These are phyloP conservation scores for Reticulascus tulasneorum DNA, from an alignment of 2,329 filamentous ascomycete species.

Conservation along the genomic window DNA sequence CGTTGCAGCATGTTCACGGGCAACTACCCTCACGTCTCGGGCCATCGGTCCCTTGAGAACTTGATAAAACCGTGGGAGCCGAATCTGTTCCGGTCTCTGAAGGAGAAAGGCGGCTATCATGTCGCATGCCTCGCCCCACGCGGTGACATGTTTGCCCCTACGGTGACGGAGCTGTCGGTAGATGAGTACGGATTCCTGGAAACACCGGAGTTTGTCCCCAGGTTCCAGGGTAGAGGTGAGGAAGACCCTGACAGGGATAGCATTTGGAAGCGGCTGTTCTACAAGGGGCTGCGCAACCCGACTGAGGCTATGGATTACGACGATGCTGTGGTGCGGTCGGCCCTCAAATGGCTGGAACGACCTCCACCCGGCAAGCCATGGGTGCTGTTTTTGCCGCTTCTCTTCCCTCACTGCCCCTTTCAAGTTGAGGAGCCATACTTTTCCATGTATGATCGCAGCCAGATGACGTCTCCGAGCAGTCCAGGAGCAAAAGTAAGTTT, in stretches of 20 bases:
- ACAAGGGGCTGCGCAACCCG: slow-evolving; percentile 33
- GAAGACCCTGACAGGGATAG: slow-evolving; percentile 17
- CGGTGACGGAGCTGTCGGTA: slow-evolving; percentile 38
- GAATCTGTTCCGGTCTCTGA: slow-evolving; percentile 39
- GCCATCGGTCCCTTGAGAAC: slow-evolving; percentile 41
- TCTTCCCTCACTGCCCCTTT: slow-evolving; percentile 44
- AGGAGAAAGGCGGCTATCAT: slow-evolving; percentile 38
- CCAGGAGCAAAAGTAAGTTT: slow-evolving; percentile 7
- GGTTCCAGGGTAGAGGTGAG: slow-evolving; percentile 18
- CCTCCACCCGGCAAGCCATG: slow-evolving; percentile 36
- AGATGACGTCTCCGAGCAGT: slow-evolving; percentile 15
- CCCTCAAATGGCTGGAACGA: slow-evolving; percentile 37
- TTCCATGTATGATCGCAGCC: slow-evolving; percentile 36
- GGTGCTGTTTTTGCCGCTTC: slow-evolving; percentile 37
- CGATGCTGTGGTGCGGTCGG: slow-evolving; percentile 35
- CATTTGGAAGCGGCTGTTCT: slow-evolving; percentile 36
- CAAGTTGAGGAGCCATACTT: slow-evolving; percentile 45
- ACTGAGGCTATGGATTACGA: slow-evolving; percentile 38
- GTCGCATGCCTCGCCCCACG: slow-evolving; percentile 39
- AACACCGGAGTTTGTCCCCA: slow-evolving; percentile 28
- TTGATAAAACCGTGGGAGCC: slow-evolving; percentile 46
- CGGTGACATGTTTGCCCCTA: slow-evolving; percentile 38
- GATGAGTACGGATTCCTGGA: slow-evolving; percentile 42
- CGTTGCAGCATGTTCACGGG: slow-evolving; percentile 44
- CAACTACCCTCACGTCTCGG: slow-evolving; percentile 39